These are phyloP conservation scores for Yamadazyma tumulicola DNA, from an alignment of 805 yeast genomes.

Conservation along the genomic window DNA sequence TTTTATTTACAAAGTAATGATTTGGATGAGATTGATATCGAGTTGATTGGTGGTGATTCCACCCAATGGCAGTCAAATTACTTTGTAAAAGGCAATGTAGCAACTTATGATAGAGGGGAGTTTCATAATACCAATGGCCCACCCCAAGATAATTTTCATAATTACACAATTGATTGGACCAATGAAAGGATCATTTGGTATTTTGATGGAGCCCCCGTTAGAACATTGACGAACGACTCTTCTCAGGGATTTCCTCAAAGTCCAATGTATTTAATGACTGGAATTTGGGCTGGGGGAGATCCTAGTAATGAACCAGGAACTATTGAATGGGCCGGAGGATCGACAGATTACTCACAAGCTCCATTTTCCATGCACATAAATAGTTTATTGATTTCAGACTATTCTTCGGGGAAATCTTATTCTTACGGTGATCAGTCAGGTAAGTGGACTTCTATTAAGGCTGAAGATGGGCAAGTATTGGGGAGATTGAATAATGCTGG, in stretches of 20 bases:
- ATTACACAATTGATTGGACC: conserved; percentile 83
- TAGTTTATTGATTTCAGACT: conserved; percentile 56
- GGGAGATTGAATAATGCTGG: conserved; percentile 50
- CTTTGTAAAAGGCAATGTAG: conserved; percentile 74
- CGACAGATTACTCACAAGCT: conserved; percentile 56
- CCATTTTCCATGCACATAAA: conserved; percentile 67
- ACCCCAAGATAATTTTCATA: conserved; percentile 62
- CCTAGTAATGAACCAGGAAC: conserved; percentile 60
- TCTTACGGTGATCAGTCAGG: conserved; percentile 54
- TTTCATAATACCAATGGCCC: conserved; percentile 51
- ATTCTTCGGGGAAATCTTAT: conserved; percentile 59
- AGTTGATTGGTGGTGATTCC: conserved; percentile 78
- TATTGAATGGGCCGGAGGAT: conserved; percentile 79
- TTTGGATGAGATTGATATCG: conserved; percentile 82
- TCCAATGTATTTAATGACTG: conserved; percentile 69
- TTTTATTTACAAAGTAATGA: conserved; percentile 78
- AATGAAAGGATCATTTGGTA: conserved; percentile 60
- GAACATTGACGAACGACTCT: conserved; percentile 54
- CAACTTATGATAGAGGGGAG: conserved; percentile 75
- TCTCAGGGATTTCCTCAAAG: conserved; percentile 79
- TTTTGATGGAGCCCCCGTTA: conserved; percentile 61
- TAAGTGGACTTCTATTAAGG: conserved; percentile 52
- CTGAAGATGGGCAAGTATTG: conserved; percentile 55
- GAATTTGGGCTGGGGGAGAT: conserved; percentile 83
- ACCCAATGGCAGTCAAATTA: conserved; percentile 72